Evolutionary conservation across 176 grass and related monocot species (phyloP), one percentile per base, ranked within the genome.

Genomic region (Raddia distichophylla): DNA sequence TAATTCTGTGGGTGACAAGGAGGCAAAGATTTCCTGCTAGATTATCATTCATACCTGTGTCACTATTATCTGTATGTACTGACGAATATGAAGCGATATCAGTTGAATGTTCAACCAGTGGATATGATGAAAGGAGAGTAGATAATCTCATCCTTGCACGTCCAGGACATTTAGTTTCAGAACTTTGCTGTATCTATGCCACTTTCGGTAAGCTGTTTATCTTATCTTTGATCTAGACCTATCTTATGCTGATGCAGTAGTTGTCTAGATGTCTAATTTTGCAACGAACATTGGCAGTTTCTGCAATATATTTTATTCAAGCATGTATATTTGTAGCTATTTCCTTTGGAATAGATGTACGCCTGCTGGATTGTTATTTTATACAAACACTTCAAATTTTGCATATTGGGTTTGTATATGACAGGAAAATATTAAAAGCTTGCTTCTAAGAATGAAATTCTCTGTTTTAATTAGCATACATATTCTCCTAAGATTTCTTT

Each of bases 21-120:
- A 91, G 85, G 71, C 86, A 85, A 81, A 91, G 80, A 87, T 98
- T 98, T 95, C 86, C 92, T 67, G 85, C 88, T 80, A 92, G 92
- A 81, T 66, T 98, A 82, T 89, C 87, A 68, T 98, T 98, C 66
- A 35, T 77, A 47, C 88, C 75, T 71, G 60, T 84, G 67, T 67
- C 75, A 13, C 67, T 34, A 12, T 64, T 82, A 74, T 71, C 37
- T 84, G 56, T 63, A 62, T 75, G 6, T 87, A 54, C 45, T 75
- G 34, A 75, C 57, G 69, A 76, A 47, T 56, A 62, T 82, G 53
- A 81, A 52, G 49, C 60, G 42, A 35, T 80, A 56, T 69, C 37
- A 85, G 47, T 40, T 57, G 57, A 82, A 78, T 61, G 20, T 74
- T 45, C 64, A 67, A 11, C 37, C 7, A 57, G 54, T 52, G 35